Evolutionary conservation across 352 stramenopile species (phyloP).

Genomic region (Pythium folliculosum): DNA sequence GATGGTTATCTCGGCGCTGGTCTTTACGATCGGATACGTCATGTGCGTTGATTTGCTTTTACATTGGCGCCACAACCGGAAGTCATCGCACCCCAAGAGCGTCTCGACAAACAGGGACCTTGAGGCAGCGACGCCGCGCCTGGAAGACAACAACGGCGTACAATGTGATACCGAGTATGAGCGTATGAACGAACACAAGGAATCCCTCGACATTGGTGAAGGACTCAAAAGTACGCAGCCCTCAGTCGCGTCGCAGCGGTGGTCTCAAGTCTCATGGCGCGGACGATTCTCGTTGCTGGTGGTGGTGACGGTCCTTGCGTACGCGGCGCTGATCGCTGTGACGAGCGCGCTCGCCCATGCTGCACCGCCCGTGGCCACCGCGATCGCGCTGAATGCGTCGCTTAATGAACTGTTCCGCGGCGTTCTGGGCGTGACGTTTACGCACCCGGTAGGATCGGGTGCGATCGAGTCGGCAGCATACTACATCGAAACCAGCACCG

Average conservation of each 20-base stretch:
- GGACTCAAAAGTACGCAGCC: background rate
- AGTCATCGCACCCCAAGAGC: background rate
- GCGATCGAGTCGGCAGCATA: constrained; percentile 6
- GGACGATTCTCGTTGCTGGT: background rate
- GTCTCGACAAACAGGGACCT: background rate
- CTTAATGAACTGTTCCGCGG: constrained; percentile 26
- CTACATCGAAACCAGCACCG: constrained; percentile 43
- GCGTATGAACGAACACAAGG: background rate
- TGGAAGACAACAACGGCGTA: background rate
- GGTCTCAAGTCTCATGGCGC: background rate
- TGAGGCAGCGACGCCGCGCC: background rate
- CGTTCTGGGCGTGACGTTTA: constrained; percentile 2
- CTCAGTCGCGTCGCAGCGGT: background rate
- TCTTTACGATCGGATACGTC: constrained; percentile 25
- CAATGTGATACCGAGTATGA: background rate
- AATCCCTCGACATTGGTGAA: background rate
- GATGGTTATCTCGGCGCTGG: constrained; percentile 23
- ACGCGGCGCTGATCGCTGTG: background rate
- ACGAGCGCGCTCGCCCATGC: constrained; percentile 3
- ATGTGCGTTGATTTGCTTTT: constrained; percentile 10
- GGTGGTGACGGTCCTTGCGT: background rate
- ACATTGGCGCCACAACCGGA: background rate
- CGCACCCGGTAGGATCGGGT: background rate
- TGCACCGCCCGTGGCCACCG: background rate
- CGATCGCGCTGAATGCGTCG: constrained; percentile 21